Evolutionary conservation across 495 filamentous ascomycete species (phyloP), one percentile per base, ranked within the genome.

Genomic region (Coniosporium apollinis): DNA sequence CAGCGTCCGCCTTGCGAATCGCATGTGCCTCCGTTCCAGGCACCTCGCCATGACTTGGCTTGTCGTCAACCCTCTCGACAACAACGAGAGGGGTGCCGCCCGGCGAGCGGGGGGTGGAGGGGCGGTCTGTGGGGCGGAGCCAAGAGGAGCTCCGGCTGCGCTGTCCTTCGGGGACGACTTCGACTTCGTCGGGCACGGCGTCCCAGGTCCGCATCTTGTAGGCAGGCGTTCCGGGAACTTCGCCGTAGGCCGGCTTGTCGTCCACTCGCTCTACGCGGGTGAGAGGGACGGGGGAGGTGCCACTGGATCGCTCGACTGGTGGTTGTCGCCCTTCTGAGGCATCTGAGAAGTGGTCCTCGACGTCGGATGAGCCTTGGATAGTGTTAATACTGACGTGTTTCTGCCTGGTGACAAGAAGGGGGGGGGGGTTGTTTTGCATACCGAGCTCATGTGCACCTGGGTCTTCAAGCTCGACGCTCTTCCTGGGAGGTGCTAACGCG

Each of bases 271-370:
- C 72, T 20, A 74, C 69, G 44, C 74, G 62, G 10, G 72, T 78
- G 22, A 55, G 60, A 22, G 77, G 73, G 41, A 75, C 60, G 41
- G 72, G 64, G 34, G 73, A 76, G 42, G 55, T 52, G 41, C 54
- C 51, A 43, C 59, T 56, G 28, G 47, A 49, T 34, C 41, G 40
- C 19, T 22, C 34, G 38, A 10, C 10, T 13, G 13, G 39, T 42
- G 33, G 45, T 50, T 35, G 57, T 20, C 38, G 61, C 41, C 72
- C 79, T 55, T 87, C 80, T 38, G 73, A 78, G 41, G 85, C 85
- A 64, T 92, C 85, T 33, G 84, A 84, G 55, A 85, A 94, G 57
- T 92, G 81, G 33, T 94, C 85, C 19, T 91, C 70, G 37, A 67
- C 82, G 38, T 76, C 3, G 3, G 9, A 17, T 19, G 9, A 32